phyloP scores from a whole-genome alignment of 441 rosid species.

The Bruguiera hainesii region DNA sequence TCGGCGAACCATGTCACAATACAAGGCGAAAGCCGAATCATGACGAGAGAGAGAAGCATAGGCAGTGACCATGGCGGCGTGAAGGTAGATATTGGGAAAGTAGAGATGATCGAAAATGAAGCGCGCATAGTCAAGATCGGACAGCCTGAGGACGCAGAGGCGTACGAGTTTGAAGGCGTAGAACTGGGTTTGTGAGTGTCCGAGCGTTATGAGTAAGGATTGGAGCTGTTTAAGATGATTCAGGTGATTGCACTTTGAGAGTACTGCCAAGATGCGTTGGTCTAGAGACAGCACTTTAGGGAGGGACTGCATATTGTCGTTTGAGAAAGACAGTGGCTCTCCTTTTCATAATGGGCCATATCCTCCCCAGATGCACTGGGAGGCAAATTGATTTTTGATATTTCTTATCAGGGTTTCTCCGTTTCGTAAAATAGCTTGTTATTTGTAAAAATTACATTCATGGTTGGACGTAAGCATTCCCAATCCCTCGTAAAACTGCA shows the following conservation, averaged over 20 bases:
- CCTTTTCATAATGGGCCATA: too few relatives aligned
- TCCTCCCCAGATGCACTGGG: too few relatives aligned
- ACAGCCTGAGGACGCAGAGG: slow-evolving; percentile 56
- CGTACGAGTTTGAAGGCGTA: slow-evolving; percentile 71
- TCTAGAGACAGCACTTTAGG: slow-evolving; percentile 21
- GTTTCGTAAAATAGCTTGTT: too few relatives aligned
- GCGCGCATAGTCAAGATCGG: slow-evolving; percentile 57
- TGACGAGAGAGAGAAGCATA: slow-evolving; percentile 48
- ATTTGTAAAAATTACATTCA: not conserved
- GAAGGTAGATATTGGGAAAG: slow-evolving; percentile 59
- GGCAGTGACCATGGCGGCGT: slow-evolving; percentile 70
- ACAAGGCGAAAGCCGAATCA: slow-evolving; percentile 47
- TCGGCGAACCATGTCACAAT: slow-evolving; percentile 51
- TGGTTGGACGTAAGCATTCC: not conserved
- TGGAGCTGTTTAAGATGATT: slow-evolving; percentile 76
- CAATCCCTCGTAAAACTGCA: not conserved
- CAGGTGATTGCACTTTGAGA: slow-evolving; percentile 48
- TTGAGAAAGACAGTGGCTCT: too few relatives aligned
- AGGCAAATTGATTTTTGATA: too few relatives aligned
- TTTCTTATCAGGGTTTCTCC: too few relatives aligned
- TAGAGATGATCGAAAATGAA: slow-evolving; percentile 46
- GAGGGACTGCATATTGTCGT: not conserved
- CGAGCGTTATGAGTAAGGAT: slow-evolving; percentile 47
- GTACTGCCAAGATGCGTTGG: slow-evolving; percentile 30
- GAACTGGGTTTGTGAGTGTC: slow-evolving; percentile 57